A percentile compares a stretch with the other conserved stretches of the same genome.
phyloP scores from a whole-genome alignment of 2,329 filamentous ascomycete genomes.

The Ilyonectria destructans region DNA sequence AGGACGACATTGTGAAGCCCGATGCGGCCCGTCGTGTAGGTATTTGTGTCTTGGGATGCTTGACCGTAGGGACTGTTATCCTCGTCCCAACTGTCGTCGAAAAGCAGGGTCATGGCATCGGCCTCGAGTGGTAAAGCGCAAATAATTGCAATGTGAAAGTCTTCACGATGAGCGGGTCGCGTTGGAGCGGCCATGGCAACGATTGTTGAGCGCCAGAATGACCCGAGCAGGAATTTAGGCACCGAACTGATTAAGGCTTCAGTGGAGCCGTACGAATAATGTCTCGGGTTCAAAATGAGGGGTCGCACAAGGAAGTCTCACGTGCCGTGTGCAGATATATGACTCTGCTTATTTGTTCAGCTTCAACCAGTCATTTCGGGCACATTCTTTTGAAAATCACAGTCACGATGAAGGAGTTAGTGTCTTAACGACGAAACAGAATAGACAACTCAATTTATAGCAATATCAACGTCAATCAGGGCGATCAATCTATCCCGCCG shows the following conservation, averaged over 20 bases:
- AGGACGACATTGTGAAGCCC: slow-evolving; percentile 49
- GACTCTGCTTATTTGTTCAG: too few relatives aligned
- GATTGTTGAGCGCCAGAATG: background rate
- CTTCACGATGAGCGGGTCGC: background rate
- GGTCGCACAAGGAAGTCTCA: too few relatives aligned
- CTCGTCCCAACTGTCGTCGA: slow-evolving; percentile 7
- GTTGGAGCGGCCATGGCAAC: background rate
- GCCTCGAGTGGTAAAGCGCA: slow-evolving; percentile 31
- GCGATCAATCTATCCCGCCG: too few relatives aligned
- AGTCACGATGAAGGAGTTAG: too few relatives aligned
- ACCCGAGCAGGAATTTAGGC: background rate
- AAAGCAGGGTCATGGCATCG: background rate
- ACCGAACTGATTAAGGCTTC: background rate
- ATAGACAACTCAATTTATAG: too few relatives aligned
- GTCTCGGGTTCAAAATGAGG: too few relatives aligned
- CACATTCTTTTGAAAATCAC: too few relatives aligned
- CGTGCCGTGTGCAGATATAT: too few relatives aligned
- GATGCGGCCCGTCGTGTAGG: slow-evolving; percentile 46
- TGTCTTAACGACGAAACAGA: too few relatives aligned
- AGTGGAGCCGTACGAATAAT: background rate
- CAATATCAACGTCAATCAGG: too few relatives aligned
- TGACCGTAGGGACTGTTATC: background rate
- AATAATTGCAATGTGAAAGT: slow-evolving; percentile 41
- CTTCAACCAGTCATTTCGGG: too few relatives aligned
- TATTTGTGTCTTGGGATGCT: slow-evolving; percentile 34